Evolutionary conservation across 2,329 filamentous ascomycete species (phyloP).

Genomic region (Microsporum ferrugineum): DNA sequence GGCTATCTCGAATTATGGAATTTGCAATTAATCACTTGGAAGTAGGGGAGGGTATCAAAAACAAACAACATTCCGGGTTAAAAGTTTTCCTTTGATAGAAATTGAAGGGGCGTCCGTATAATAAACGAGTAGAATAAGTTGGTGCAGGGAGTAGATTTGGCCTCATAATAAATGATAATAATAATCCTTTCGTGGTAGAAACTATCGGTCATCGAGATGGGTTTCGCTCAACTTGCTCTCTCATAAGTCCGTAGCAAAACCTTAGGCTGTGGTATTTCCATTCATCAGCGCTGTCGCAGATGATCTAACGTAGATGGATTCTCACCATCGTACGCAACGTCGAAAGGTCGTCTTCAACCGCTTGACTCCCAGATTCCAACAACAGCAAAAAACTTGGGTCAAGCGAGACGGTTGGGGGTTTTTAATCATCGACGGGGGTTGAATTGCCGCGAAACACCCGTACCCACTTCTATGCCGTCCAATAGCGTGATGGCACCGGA

Average conservation of each 20-base stretch:
- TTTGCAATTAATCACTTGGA: neutral
- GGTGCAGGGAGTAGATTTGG: neutral
- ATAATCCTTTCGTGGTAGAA: neutral
- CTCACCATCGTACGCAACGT: neutral
- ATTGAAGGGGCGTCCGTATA: neutral
- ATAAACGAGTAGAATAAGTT: neutral
- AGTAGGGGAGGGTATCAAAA: neutral
- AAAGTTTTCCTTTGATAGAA: neutral
- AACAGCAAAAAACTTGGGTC: neutral
- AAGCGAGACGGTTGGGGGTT: neutral
- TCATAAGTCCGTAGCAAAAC: neutral
- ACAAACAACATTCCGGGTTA: neutral
- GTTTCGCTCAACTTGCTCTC: neutral
- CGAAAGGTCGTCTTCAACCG: neutral
- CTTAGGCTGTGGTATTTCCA: neutral
- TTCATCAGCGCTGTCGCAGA: neutral
- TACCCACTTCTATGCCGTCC: neutral
- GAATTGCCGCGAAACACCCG: conserved; percentile 2
- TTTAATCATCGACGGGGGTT: neutral
- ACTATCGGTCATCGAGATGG: neutral
- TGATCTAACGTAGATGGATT: neutral
- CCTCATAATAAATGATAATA: neutral
- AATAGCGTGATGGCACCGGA: neutral
- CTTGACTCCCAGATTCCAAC: neutral
- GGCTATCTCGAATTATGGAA: too few relatives aligned